Conservation (phyloP, 306 rosid genomes). For the Luffa acutangula region DNA sequence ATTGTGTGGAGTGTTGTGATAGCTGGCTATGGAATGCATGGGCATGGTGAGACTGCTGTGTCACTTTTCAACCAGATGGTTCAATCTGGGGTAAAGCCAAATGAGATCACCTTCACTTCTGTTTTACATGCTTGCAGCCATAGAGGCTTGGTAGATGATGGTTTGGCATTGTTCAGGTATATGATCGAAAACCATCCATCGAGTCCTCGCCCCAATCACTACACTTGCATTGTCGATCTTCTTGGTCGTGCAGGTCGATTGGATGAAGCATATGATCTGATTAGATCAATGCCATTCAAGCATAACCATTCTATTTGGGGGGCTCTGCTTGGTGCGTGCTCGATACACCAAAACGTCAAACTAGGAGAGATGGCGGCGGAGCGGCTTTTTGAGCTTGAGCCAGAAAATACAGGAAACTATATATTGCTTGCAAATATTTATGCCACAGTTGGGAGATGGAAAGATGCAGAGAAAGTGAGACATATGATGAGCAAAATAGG, state of each 20-base stretch:
- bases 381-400: conserved; percentile 57
- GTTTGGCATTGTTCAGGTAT: conserved; percentile 46
- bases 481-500: conserved; percentile 46
- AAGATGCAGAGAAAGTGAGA: conserved; percentile 65
- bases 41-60: conserved; percentile 52
- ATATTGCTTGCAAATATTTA: conserved; percentile 20
- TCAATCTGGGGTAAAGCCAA: conserved; percentile 57
- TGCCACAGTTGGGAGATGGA: conserved; percentile 57
- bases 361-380: conserved; percentile 67
- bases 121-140: conserved; percentile 84
- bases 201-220: conserved; percentile 51
- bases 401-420: conserved; percentile 71
- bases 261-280: conserved; percentile 53
- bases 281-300: conserved; percentile 41
- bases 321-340: conserved; percentile 78
- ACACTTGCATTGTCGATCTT: conserved; percentile 69
- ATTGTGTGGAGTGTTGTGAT: conserved; percentile 62
- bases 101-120: conserved; percentile 60
- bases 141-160: conserved; percentile 72
- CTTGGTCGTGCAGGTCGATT: conserved; percentile 79
- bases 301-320: conserved; percentile 65
- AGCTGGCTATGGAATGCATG: conserved; percentile 67
- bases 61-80: conserved; percentile 68
- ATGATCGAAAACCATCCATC: conserved; percentile 33
- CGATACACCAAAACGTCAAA: conserved; percentile 65